Percentiles rank a stretch among this genome's conserved stretches.
These are phyloP conservation scores for Boletellus ananas DNA, from an alignment of 768 basidiomycete species.

Conservation along the genomic window DNA sequence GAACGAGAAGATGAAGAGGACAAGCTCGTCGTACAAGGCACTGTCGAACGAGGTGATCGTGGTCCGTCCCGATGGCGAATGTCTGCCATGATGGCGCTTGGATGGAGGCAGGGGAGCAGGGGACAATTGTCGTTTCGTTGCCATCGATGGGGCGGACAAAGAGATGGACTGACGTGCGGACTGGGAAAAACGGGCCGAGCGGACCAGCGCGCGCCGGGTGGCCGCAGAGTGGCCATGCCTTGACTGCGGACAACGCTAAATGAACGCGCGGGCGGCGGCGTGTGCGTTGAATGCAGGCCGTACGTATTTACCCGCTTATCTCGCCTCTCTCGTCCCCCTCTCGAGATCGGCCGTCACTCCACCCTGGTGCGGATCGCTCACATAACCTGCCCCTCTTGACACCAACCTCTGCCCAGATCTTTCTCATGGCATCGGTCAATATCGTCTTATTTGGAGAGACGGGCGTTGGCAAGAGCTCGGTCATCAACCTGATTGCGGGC, in stretches of 20 bases:
- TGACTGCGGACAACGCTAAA: no score
- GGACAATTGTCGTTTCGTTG: slow-evolving; percentile 48
- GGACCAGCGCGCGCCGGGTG: background rate
- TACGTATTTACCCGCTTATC: background rate
- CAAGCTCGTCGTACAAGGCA: slow-evolving; percentile 70
- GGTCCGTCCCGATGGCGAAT: slow-evolving; percentile 9
- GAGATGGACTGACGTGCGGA: background rate
- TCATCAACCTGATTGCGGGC: slow-evolving; percentile 31
- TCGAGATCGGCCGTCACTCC: background rate
- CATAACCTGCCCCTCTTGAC: background rate
- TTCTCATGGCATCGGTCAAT: slow-evolving; percentile 26
- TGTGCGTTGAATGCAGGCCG: background rate
- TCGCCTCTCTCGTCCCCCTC: background rate
- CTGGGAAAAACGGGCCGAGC: slow-evolving; percentile 13
- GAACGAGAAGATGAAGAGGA: slow-evolving; percentile 70
- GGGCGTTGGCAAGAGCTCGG: slow-evolving; percentile 31
- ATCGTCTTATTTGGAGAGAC: slow-evolving; percentile 44
- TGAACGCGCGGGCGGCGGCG: background rate
- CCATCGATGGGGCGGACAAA: slow-evolving; percentile 3
- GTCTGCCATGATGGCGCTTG: slow-evolving; percentile 48
- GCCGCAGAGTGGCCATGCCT: no score
- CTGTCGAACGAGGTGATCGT: slow-evolving; percentile 44
- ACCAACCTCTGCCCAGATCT: background rate
- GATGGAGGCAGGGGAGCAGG: slow-evolving; percentile 48
- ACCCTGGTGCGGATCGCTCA: slow-evolving; percentile 8